These are phyloP conservation scores for Ustilago shanxiensis DNA, from an alignment of 1,284 basidiomycete species.

Conservation along the genomic window DNA sequence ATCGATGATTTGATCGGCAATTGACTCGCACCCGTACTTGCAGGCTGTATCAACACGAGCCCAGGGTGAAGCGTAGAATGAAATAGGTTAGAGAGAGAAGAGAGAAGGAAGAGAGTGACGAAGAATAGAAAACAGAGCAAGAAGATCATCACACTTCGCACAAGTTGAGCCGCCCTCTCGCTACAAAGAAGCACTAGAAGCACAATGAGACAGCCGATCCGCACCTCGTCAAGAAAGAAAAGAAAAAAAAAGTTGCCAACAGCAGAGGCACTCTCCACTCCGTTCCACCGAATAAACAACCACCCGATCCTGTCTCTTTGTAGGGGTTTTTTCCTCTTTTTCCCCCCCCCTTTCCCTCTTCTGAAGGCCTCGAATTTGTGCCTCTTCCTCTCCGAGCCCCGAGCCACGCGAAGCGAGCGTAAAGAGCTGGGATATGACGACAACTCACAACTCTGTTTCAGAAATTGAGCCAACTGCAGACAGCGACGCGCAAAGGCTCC, in stretches of 20 bases:
- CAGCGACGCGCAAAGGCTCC: constrained; percentile 4
- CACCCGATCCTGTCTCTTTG: neutral
- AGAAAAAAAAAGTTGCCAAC: no score
- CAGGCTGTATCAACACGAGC: constrained; percentile 30
- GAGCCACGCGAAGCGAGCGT: constrained; percentile 2
- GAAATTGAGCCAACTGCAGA: constrained; percentile 1
- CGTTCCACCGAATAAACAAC: neutral
- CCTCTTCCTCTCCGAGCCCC: neutral
- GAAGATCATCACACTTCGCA: constrained; percentile 4
- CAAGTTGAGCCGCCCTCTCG: neutral
- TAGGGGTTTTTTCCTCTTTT: neutral
- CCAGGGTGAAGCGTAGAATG: constrained; percentile 4
- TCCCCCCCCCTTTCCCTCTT: neutral
- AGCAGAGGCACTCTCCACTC: no score
- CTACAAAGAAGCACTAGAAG: neutral
- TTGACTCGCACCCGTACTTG: constrained; percentile 25
- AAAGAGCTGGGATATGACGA: constrained; percentile 2
- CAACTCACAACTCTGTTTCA: neutral
- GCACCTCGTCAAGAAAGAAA: neutral
- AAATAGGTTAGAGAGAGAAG: neutral
- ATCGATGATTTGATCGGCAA: neutral
- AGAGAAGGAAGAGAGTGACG: neutral
- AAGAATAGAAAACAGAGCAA: neutral
- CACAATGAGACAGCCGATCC: constrained; percentile 4
- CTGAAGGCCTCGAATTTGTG: neutral